Percentiles rank a stretch among this genome's conserved stretches.
Evolutionary conservation across 169 alveolate genomes (phyloP).

Genomic region (Amoebophrya sp.): DNA sequence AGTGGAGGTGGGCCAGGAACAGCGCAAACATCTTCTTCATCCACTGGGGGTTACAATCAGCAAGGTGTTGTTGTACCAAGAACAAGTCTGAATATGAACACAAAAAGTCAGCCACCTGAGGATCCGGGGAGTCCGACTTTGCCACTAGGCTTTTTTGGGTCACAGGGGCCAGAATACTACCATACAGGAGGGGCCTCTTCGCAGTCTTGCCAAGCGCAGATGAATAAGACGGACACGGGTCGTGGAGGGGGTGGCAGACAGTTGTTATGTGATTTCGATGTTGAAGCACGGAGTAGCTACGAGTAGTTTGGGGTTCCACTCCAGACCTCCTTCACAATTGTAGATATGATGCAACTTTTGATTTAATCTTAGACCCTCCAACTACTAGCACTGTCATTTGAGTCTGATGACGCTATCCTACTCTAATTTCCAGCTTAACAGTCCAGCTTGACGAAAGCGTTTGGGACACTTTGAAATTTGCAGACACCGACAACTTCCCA

Average conservation of each 20-base stretch:
- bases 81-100: neutral
- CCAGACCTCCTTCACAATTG: neutral
- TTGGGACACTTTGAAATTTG: neutral
- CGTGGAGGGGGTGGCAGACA: neutral
- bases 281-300: neutral
- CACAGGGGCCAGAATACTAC: neutral
- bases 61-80: neutral
- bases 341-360: neutral
- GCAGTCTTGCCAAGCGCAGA: no score
- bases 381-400: neutral
- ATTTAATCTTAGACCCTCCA: neutral
- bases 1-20: neutral
- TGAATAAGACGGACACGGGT: no score
- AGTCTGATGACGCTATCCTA: no score
- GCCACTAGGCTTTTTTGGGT: no score
- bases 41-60: neutral
- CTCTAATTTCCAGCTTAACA: no score
- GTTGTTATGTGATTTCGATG: neutral
- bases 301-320: neutral
- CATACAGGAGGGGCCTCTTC: no score
- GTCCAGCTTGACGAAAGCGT: conserved; percentile 10
- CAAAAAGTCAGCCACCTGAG: no score
- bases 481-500: neutral
- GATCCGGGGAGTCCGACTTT: no score
- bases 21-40: neutral